A percentile compares a stretch with the other conserved stretches of the same genome.
phyloP scores from a whole-genome alignment of 2,329 filamentous ascomycete species.

The Beauveria brongniartii region DNA sequence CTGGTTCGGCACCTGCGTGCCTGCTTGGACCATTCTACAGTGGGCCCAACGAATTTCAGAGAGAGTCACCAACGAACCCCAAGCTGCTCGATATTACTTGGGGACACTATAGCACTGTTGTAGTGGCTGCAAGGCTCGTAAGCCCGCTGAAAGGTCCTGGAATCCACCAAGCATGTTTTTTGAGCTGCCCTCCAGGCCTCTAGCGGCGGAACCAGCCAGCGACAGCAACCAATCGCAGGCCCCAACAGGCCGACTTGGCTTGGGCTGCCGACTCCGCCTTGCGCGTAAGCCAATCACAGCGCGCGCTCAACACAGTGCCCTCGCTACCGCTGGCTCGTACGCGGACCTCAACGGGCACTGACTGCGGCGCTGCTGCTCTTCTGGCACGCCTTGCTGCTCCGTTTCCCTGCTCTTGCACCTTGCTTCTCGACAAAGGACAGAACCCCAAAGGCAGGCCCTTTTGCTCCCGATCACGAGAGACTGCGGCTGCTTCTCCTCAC shows the following conservation, averaged over 20 bases:
- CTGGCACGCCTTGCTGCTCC: not conserved
- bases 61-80: too few species aligned
- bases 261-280: conserved; percentile 8
- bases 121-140: not conserved
- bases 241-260: not conserved
- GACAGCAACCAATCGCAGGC: not conserved
- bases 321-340: conserved; percentile 2
- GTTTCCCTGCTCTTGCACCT: conserved; percentile 1
- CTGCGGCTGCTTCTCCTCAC: not conserved
- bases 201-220: conserved; percentile 3
- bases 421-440: not conserved
- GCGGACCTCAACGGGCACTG: conserved; percentile 7
- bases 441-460: not conserved
- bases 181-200: not conserved
- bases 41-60: too few species aligned
- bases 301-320: not conserved
- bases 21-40: not conserved
- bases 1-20: not conserved
- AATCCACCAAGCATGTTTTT: not conserved
- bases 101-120: not conserved
- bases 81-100: too few species aligned
- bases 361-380: not conserved
- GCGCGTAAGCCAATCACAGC: conserved; percentile 4
- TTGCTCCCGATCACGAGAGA: not conserved
- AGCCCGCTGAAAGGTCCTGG: not conserved